phyloP scores from a whole-genome alignment of 2,329 filamentous ascomycete genomes.

The Alternaria burnsii region DNA sequence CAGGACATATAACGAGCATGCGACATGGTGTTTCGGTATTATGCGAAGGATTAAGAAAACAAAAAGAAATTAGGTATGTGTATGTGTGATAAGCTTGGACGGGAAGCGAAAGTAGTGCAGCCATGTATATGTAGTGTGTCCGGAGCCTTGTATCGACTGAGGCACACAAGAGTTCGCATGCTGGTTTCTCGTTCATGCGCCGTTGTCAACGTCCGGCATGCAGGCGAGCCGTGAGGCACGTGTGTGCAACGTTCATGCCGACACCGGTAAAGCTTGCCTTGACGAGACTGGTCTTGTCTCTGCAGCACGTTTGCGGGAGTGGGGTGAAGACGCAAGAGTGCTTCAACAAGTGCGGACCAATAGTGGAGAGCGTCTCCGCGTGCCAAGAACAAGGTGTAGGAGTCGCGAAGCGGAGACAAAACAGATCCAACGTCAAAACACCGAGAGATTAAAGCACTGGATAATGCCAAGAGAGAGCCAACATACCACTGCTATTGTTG shows the following conservation, averaged over 20 bases:
- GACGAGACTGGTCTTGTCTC: slow-evolving; percentile 47
- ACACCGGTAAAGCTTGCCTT: slow-evolving; percentile 25
- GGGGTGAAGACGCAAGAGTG: slow-evolving; percentile 22
- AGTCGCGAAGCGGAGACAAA: slow-evolving; percentile 43
- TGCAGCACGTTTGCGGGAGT: slow-evolving; percentile 31
- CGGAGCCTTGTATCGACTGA: slow-evolving; percentile 14
- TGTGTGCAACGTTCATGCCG: slow-evolving; percentile 38
- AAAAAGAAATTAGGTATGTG: slow-evolving; percentile 40
- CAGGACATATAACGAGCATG: slow-evolving; percentile 48
- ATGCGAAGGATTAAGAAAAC: slow-evolving; percentile 18
- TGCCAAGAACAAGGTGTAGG: slow-evolving; percentile 34
- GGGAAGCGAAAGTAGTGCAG: slow-evolving; percentile 31
- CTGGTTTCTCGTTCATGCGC: slow-evolving; percentile 32
- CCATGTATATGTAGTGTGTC: slow-evolving; percentile 47
- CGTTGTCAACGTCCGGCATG: slow-evolving; percentile 35
- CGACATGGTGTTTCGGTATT: slow-evolving; percentile 36
- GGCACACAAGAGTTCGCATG: slow-evolving; percentile 20
- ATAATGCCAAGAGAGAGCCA: slow-evolving; percentile 26
- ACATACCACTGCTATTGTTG: slow-evolving; percentile 48
- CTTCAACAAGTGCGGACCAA: slow-evolving; percentile 27
- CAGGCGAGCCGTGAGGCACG: slow-evolving; percentile 33
- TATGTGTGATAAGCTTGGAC: slow-evolving; percentile 38
- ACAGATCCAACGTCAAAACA: slow-evolving; percentile 44
- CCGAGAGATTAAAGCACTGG: slow-evolving; percentile 37
- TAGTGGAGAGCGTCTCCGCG: slow-evolving; percentile 17